These are phyloP conservation scores for Chlamydomonas reinhardtii DNA, from an alignment of 163 green algal species.

Conservation along the genomic window DNA sequence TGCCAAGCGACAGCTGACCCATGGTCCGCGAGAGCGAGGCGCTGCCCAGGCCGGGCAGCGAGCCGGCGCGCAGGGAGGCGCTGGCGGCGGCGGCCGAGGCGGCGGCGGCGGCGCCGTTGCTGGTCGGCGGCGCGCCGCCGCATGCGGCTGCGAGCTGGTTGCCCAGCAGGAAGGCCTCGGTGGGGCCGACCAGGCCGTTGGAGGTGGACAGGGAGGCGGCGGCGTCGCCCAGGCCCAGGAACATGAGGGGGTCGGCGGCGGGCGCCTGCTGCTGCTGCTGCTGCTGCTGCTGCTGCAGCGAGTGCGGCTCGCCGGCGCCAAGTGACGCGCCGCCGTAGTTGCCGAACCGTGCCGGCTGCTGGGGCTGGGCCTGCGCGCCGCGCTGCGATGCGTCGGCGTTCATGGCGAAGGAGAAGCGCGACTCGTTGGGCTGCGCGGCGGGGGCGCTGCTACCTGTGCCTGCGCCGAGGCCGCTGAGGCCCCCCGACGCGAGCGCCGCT, in stretches of 20 bases:
- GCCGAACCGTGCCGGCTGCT: too few relatives aligned
- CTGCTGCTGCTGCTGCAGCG: too few relatives aligned
- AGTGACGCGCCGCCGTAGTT: background rate
- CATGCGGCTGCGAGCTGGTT: background rate
- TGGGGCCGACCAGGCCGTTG: background rate
- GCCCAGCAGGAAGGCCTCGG: conserved; percentile 11
- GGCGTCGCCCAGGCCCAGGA: conserved; percentile 7
- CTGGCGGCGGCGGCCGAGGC: too few relatives aligned
- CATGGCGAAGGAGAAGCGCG: conserved; percentile 33
- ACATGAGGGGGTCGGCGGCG: background rate
- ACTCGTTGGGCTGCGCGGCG: conserved; percentile 15
- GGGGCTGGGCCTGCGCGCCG: too few relatives aligned
- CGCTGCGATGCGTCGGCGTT: background rate
- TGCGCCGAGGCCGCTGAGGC: background rate
- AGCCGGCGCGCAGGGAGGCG: background rate
- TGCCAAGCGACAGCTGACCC: too few relatives aligned
- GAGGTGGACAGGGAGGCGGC: background rate
- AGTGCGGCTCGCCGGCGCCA: background rate
- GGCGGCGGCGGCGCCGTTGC: too few relatives aligned
- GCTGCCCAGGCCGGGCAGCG: background rate
- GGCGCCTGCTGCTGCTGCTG: too few relatives aligned
- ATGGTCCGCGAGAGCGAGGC: too few relatives aligned
- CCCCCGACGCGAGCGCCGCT: background rate
- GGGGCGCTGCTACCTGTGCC: too few relatives aligned
- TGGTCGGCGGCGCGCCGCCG: background rate